Evolutionary conservation across 441 rosid genomes (phyloP).

Genomic region (Gossypium trilobum): DNA sequence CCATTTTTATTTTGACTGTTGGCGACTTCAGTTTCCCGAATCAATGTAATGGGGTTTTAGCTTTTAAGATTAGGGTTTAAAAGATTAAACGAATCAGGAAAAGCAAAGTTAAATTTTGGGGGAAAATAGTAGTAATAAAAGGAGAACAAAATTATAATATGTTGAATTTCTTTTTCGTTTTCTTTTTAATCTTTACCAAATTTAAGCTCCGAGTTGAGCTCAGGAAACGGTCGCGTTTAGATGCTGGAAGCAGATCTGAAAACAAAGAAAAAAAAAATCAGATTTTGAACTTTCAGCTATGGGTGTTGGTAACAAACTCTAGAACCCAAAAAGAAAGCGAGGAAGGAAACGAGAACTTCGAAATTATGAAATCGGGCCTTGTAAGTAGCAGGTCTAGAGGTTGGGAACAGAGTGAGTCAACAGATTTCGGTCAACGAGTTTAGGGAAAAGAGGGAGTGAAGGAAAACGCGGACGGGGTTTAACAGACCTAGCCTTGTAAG

Average conservation of each 20-base stretch:
- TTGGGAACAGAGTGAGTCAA: not conserved
- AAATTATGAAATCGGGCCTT: conserved; percentile 18
- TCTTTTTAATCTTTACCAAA: not conserved
- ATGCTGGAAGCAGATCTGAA: conserved; percentile 24
- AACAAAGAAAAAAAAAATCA: not conserved
- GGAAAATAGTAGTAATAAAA: too few species aligned
- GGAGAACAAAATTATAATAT: too few species aligned
- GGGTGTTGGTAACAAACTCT: not conserved
- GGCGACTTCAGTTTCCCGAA: not conserved
- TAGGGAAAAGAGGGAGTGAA: not conserved
- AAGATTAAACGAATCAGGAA: not conserved
- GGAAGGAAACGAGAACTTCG: conserved; percentile 29
- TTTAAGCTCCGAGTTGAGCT: conserved; percentile 5
- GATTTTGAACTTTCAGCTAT: conserved; percentile 15
- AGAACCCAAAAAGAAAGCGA: not conserved
- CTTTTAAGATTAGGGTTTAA: not conserved
- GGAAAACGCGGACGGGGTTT: not conserved
- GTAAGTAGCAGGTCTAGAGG: conserved; percentile 26
- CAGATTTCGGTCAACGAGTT: conserved; percentile 9
- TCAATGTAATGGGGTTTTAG: too few species aligned
- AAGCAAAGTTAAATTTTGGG: not conserved
- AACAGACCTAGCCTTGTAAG: too few species aligned
- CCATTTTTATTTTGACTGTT: conserved; percentile 15
- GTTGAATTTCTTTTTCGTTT: too few species aligned
- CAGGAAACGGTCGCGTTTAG: not conserved